Base-by-base conservation (phyloP, 2,329 filamentous ascomycete genomes). In the Pyrenophora graminea region DNA sequence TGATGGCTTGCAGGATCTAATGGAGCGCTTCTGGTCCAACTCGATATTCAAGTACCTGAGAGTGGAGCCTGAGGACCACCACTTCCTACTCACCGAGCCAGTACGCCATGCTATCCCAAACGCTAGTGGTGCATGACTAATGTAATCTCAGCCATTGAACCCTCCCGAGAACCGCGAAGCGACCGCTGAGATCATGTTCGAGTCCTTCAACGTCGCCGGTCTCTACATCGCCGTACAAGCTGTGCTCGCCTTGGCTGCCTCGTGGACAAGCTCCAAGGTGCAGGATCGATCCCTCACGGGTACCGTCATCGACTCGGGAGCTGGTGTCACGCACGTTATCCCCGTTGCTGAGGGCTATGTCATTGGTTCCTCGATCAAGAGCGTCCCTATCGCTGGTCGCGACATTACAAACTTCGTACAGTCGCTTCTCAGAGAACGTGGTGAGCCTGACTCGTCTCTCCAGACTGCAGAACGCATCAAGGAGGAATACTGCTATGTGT, bases 1-100 rank as follows among this genome's bases (percentile, higher is more conserved):
- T 67, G 40, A 69, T 50, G 33, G 13, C 32, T 39, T 27, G 56
- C 47, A 94, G 90, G 94, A 99, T 77, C 90, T 97, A 69, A 99
- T 99, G 94, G 94, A 99, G 77, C 88, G 94, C 58, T 99, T 97
- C 80, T 99, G 94, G 94, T 97, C 95, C 63, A 97, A 97, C 80
- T 99, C 94, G 58, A 99, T 99, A 78, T 99, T 99, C 85, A 99
- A 99, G 76, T 99, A 99, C 72, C 84, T 99, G 45, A 86, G 94
- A 67, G 94, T 99, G 63, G 94, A 99, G 78, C 94, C 94, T 25
- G 94, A 99, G 78, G 94, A 99, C 73, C 94, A 99, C 77, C 92
- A 96, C 80, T 99, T 99, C 76, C 86, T 99, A 57, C 86, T 99
- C 53, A 99, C 94, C 55, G 94, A 99, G 74, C 94, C 94, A 53